Evolutionary conservation across 2,329 filamentous ascomycete species (phyloP).

Genomic region (Nemania diffusa): DNA sequence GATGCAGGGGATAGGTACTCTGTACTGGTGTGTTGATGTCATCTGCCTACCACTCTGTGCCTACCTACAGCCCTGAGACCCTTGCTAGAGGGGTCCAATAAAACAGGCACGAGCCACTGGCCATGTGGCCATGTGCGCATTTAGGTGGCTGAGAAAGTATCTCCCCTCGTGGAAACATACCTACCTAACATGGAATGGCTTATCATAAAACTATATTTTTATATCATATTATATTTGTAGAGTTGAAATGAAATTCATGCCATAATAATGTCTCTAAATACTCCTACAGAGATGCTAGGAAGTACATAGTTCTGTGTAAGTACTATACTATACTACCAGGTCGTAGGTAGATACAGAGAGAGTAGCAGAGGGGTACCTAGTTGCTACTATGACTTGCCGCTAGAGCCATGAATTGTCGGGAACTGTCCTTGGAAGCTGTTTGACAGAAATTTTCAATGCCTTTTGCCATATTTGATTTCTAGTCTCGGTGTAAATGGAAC

Average conservation of each 20-base stretch:
- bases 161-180: too few relatives aligned
- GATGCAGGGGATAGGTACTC: constrained; percentile 14
- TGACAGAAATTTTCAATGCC: neutral
- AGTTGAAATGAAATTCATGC: too few relatives aligned
- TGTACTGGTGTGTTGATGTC: constrained; percentile 33
- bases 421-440: neutral
- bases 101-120: constrained; percentile 26
- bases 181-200: too few relatives aligned
- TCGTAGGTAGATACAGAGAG: neutral
- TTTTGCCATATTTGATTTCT: neutral
- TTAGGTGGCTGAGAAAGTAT: constrained; percentile 23
- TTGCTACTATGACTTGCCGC: neutral
- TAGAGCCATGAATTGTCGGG: neutral
- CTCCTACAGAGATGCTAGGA: neutral
- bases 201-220: neutral
- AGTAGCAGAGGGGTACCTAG: too few relatives aligned
- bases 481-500: neutral
- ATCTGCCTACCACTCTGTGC: constrained; percentile 21
- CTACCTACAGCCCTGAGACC: constrained; percentile 12
- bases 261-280: too few relatives aligned
- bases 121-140: constrained; percentile 22
- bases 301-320: neutral
- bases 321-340: neutral
- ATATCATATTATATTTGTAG: too few relatives aligned
- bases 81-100: neutral